Percentiles rank a stretch among this genome's conserved stretches.
phyloP scores from a whole-genome alignment of 805 yeast species.

The Hemisphaericaspora nanyangensis region DNA sequence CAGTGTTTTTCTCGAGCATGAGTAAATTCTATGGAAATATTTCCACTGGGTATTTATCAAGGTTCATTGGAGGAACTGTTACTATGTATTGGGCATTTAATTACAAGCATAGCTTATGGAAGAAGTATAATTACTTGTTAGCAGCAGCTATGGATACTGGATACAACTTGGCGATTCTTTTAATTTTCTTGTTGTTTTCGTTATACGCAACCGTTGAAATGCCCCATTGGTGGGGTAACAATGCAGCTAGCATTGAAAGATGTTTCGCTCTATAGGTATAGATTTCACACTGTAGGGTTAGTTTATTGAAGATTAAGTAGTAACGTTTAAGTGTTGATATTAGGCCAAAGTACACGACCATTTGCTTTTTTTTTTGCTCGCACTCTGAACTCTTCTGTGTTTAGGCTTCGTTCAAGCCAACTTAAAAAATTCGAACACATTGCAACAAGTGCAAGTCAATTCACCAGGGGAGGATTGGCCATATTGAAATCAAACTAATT shows the following conservation, averaged over 20 bases:
- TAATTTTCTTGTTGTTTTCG: slow-evolving; percentile 35
- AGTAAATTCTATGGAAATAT: slow-evolving; percentile 47
- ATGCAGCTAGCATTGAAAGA: slow-evolving; percentile 38
- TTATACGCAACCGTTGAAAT: slow-evolving; percentile 17
- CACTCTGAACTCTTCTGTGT: too few species aligned
- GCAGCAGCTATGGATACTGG: slow-evolving; percentile 55
- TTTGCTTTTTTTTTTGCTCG: background rate
- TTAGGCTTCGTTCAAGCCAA: too few species aligned
- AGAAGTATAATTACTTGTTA: slow-evolving; percentile 42
- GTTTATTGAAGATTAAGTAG: slow-evolving; percentile 20
- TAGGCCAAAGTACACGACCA: background rate
- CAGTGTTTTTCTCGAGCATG: slow-evolving; percentile 47
- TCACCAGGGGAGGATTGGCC: too few species aligned
- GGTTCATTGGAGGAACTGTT: slow-evolving; percentile 44
- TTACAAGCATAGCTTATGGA: slow-evolving; percentile 38
- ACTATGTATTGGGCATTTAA: slow-evolving; percentile 44
- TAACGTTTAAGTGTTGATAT: too few species aligned
- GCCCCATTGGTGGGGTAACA: slow-evolving; percentile 52
- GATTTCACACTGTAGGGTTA: background rate
- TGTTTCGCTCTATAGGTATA: slow-evolving; percentile 36
- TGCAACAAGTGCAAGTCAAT: too few species aligned
- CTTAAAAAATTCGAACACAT: too few species aligned
- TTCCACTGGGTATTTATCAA: slow-evolving; percentile 46
- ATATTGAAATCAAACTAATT: background rate
- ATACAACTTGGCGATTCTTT: slow-evolving; percentile 39